Base-by-base conservation (phyloP, 2,329 filamentous ascomycete genomes). In the Blastomyces percursus region DNA sequence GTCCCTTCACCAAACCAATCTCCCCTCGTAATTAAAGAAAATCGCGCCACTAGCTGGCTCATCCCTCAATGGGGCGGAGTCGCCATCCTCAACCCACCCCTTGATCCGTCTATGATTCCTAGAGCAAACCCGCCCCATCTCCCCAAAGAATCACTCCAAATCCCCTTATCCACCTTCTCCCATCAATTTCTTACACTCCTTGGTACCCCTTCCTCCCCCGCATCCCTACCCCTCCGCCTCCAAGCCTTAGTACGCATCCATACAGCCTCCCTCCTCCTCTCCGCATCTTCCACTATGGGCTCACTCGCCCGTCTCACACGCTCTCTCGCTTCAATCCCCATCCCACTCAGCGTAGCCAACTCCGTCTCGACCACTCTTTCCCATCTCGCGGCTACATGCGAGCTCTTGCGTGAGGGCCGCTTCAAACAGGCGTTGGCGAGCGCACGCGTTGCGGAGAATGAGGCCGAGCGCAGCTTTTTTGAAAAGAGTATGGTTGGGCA, bases 401-500 rank as follows among this genome's bases (percentile, higher is more conserved):
- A 86, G 30, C 84, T 85, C 61, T 80, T 97, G 1, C 79, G 78
- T 32, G 78, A 81, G 32, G 85, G 84, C 1, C 77, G 78, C 3
- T 87, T 86, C 68, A 82, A 86, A 35, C 75, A 76, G 7, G 92
- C 91, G 0, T 78, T 99, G 48, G 83, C 87, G 65, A 86, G 93
- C 72, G 93, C 93, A 0, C 84, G 90, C 11, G 85, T 91, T 56
- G 94, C 94, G 6, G 92, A 96, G 75, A 83, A 85, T 2, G 91
- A 95, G 72, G 93, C 91, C 0, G 94, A 99, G 74, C 86, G 88
- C 64, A 93, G 93, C 0, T 99, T 99, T 76, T 99, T 99, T 69
- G 94, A 99, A 76, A 96, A 96, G 77, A 96, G 90, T 71, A 99
- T 99, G 94, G 94, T 99, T 14, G 94, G 92, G 0, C 94, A 97